Base-by-base conservation (phyloP, 306 rosid genomes). In the Potentilla sterilis region DNA sequence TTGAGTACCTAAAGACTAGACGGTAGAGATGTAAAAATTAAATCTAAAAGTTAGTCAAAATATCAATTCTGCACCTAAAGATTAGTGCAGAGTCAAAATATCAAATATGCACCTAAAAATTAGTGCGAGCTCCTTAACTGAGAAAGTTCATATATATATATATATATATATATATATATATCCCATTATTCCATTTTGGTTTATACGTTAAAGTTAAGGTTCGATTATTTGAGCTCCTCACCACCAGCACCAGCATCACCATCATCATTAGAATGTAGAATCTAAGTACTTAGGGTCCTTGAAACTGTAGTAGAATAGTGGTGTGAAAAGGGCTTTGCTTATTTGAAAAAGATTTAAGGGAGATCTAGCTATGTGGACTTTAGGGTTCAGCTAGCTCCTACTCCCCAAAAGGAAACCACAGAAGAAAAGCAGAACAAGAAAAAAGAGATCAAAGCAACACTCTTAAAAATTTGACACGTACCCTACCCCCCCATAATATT, bases 341-440 rank as follows among this genome's bases (percentile, higher is more conserved):
- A 22, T 48, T 58, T 69, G 73, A 83, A 83, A 83, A 57, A 57
- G 47, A 51, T 10, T 54, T 72, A 24, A 37, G 40, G 40, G 40
- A 59, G 80, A 77, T 82, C 78, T 38, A 28, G 28, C 28, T 1
- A 14, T 43, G 6, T 34, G 59, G 10, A 40, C 61, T 65, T 4
- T 43, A 71, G 46, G 79, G 77, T 77, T 63, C 69, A 65, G 6
- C 69, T 21, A 65, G 21, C 74, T 81, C 79, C 70, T 88, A 89
- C 97, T 75, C 89, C 97, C 93, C 83, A 64, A 79, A 68, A 81
- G 92, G 93, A 83, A 85, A 81, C 97, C 85, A 74, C 54, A 83
- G 67, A 67, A 41, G 70, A 70, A 80, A 79, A 64, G 83, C 58
- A 70, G 18, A 83, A 75, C 66, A 69, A 55, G 73, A 63, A 38